phyloP scores from a whole-genome alignment of 192 early-diverging fungal genomes.

The Backusella sp. region DNA sequence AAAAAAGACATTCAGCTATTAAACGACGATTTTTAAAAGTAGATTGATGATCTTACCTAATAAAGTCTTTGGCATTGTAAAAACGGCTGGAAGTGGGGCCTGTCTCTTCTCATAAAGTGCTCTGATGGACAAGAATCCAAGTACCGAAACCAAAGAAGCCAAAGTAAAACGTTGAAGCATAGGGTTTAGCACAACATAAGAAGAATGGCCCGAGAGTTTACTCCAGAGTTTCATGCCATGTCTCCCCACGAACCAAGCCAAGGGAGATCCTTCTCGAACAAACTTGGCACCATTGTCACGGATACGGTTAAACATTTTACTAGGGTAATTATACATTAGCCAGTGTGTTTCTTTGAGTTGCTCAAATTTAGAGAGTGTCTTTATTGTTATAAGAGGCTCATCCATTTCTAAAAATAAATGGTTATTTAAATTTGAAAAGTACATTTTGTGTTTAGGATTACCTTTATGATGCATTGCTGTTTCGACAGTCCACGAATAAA shows the following conservation, averaged over 20 bases:
- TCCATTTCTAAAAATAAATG: not conserved
- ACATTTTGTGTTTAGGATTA: not conserved
- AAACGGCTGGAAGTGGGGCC: not conserved
- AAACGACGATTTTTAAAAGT: too few species aligned
- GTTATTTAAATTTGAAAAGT: not conserved
- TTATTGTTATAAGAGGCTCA: not conserved
- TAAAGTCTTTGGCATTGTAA: not conserved
- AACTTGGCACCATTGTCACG: not conserved
- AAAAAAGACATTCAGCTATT: not conserved
- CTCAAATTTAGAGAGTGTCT: not conserved
- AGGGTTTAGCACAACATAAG: constrained; percentile 14
- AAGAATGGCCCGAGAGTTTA: constrained; percentile 4
- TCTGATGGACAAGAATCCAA: not conserved
- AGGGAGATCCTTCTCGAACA: not conserved
- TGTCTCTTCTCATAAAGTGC: not conserved
- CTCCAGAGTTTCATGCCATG: not conserved
- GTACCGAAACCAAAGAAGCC: not conserved
- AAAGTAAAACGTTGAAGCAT: not conserved
- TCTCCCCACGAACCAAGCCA: not conserved
- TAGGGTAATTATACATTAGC: constrained; percentile 17
- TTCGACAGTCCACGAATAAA: constrained; percentile 79
- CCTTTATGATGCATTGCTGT: not conserved
- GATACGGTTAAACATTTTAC: constrained; percentile 7
- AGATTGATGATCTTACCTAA: not conserved
- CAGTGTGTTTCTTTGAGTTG: constrained; percentile 19